Evolutionary conservation across 352 stramenopile species (phyloP).

Genomic region (Globisporangium middletonii): DNA sequence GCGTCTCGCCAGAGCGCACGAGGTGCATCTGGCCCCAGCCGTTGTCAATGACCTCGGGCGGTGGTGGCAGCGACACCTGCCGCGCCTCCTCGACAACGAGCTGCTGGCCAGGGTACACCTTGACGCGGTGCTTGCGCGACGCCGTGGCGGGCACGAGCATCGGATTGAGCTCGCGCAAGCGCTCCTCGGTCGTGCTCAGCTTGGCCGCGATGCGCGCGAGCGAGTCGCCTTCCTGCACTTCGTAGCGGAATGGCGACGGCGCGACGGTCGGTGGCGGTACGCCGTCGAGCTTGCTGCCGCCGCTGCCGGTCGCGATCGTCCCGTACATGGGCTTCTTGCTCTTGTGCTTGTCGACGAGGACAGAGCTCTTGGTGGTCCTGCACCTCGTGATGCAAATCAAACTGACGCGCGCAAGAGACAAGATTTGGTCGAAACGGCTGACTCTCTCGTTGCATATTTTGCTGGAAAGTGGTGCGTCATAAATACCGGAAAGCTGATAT

Average conservation of each 20-base stretch:
- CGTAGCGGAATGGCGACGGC: constrained; percentile 67
- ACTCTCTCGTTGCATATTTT: no score
- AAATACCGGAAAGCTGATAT: no score
- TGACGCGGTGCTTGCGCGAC: constrained; percentile 33
- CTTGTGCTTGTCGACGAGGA: neutral
- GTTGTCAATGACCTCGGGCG: constrained; percentile 73
- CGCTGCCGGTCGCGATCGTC: constrained; percentile 25
- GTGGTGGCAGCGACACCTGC: constrained; percentile 62
- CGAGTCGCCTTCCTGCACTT: constrained; percentile 56
- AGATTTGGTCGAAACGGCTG: constrained; percentile 1
- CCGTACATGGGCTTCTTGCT: constrained; percentile 33
- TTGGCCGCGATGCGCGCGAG: constrained; percentile 58
- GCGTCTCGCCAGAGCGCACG: constrained; percentile 58
- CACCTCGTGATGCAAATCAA: neutral
- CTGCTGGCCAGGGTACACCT: constrained; percentile 70
- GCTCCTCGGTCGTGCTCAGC: constrained; percentile 49
- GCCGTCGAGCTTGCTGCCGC: constrained; percentile 13
- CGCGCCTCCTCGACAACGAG: constrained; percentile 66
- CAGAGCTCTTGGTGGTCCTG: neutral
- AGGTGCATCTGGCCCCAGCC: constrained; percentile 85
- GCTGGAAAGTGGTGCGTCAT: no score
- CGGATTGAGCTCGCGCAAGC: constrained; percentile 63
- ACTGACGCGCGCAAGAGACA: constrained; percentile 7
- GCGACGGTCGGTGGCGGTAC: constrained; percentile 20
- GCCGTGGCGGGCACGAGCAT: constrained; percentile 26